Evolutionary conservation across 805 yeast species (phyloP).

Genomic region (Saccharomycopsis fodiens): DNA sequence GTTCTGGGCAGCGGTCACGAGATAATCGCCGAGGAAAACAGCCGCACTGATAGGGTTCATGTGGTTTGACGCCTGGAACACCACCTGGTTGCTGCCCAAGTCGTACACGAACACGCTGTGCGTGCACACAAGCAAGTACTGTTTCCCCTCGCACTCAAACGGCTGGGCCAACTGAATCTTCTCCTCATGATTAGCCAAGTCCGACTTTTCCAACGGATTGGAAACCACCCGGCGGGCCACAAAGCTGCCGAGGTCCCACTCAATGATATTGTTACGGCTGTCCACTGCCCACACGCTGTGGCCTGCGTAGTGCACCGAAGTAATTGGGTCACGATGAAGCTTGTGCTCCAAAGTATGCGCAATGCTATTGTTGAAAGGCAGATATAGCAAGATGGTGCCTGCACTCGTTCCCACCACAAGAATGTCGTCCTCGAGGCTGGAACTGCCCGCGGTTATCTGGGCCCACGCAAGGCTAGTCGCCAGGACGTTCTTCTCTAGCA

Average conservation of each 20-base stretch:
- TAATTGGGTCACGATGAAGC: constrained; percentile 38
- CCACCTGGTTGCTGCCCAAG: constrained; percentile 30
- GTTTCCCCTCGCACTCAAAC: constrained; percentile 23
- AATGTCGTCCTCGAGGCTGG: constrained; percentile 34
- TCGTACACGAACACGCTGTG: constrained; percentile 56
- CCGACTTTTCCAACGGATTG: background rate
- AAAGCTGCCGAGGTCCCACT: constrained; percentile 50
- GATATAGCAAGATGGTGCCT: constrained; percentile 58
- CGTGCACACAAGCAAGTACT: constrained; percentile 54
- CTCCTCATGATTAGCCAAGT: constrained; percentile 1
- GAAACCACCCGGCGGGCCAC: background rate
- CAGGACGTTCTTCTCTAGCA: constrained; percentile 43
- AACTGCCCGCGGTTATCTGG: constrained; percentile 24
- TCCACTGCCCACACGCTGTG: constrained; percentile 54
- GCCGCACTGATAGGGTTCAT: constrained; percentile 56
- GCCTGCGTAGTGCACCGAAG: constrained; percentile 43
- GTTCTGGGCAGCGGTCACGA: constrained; percentile 65
- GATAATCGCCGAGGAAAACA: constrained; percentile 32
- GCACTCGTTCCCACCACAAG: constrained; percentile 57
- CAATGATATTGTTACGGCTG: constrained; percentile 45
- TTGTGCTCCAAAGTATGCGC: constrained; percentile 40
- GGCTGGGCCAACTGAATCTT: constrained; percentile 9
- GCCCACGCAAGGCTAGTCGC: constrained; percentile 52
- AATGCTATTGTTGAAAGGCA: constrained; percentile 57
- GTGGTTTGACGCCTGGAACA: constrained; percentile 66